Percentiles rank a stretch among this genome's conserved stretches.
Evolutionary conservation across 1,284 basidiomycete species (phyloP).

Genomic region (Tilletiopsis washingtonensis): DNA sequence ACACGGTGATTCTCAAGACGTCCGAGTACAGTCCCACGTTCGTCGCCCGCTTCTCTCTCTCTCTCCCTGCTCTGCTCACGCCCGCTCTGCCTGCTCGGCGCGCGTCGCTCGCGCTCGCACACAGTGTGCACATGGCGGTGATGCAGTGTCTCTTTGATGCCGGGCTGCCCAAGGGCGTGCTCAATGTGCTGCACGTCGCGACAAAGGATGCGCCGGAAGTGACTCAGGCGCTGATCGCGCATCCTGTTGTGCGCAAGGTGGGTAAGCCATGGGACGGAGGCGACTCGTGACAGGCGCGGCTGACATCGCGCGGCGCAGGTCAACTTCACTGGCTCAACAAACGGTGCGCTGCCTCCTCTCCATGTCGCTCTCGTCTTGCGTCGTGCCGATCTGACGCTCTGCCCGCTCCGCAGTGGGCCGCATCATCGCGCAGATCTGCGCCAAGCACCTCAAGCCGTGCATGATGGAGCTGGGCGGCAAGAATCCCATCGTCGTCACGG

Average conservation of each 20-base stretch:
- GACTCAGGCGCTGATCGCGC: slow-evolving; percentile 56
- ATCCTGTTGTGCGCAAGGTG: slow-evolving; percentile 53
- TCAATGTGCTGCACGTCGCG: slow-evolving; percentile 58
- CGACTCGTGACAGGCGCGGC: background rate
- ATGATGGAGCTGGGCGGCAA: slow-evolving; percentile 52
- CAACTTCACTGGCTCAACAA: slow-evolving; percentile 52
- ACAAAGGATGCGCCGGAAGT: slow-evolving; percentile 52
- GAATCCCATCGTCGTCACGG: slow-evolving; percentile 53
- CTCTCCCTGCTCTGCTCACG: too few species aligned
- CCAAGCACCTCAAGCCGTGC: slow-evolving; percentile 62
- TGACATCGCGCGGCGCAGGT: slow-evolving; percentile 19
- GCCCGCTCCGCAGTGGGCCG: too few species aligned
- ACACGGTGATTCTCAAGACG: slow-evolving; percentile 59
- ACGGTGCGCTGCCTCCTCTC: too few species aligned
- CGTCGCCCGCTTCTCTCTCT: too few species aligned
- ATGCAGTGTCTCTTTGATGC: slow-evolving; percentile 53
- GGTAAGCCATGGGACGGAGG: slow-evolving; percentile 30
- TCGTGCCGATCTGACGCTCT: too few species aligned
- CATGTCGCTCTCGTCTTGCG: too few species aligned
- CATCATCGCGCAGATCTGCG: slow-evolving; percentile 72
- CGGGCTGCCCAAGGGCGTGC: slow-evolving; percentile 58
- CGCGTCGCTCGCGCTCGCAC: too few species aligned
- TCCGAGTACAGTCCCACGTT: slow-evolving; percentile 57
- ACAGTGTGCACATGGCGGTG: slow-evolving; percentile 54
- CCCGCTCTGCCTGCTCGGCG: too few species aligned